These are phyloP conservation scores for Triticum timopheevii DNA, from an alignment of 176 grass and related monocot genomes.

Conservation along the genomic window DNA sequence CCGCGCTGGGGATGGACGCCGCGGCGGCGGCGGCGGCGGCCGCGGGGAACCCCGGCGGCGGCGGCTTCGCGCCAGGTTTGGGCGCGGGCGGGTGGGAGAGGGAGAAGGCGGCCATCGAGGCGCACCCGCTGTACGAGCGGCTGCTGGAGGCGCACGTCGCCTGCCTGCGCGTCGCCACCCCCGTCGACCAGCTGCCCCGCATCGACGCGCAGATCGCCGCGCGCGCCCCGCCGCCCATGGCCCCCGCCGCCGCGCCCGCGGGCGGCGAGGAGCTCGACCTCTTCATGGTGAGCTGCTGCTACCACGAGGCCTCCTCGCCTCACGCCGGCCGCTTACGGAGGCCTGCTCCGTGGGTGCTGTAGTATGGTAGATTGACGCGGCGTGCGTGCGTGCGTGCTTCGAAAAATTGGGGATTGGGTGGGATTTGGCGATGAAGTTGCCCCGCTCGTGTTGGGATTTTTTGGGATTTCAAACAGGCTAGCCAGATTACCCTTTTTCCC, in stretches of 20 bases:
- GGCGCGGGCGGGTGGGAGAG: constrained; percentile 39
- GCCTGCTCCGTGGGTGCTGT: neutral
- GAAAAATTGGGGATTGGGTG: neutral
- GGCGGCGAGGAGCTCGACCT: constrained; percentile 90
- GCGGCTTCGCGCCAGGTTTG: neutral
- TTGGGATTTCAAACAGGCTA: neutral
- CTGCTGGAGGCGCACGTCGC: constrained; percentile 88
- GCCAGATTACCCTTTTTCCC: no score
- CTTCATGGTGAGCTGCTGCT: constrained; percentile 61
- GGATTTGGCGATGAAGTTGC: neutral
- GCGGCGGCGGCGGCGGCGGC: neutral
- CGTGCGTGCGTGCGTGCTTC: neutral
- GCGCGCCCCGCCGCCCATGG: constrained; percentile 47
- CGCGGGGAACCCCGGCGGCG: constrained; percentile 14
- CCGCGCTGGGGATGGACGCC: constrained; percentile 44
- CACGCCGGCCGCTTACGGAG: no score
- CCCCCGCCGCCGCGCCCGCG: constrained; percentile 27
- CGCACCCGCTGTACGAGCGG: constrained; percentile 93
- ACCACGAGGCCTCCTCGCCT: no score
- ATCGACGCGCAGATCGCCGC: constrained; percentile 90
- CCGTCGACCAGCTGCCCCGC: constrained; percentile 89
- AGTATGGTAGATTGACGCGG: neutral
- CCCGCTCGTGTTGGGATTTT: no score
- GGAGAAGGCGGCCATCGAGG: constrained; percentile 79
- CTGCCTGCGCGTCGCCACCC: constrained; percentile 91